These are phyloP conservation scores for Monosporozyma yasuniensis DNA, from an alignment of 805 yeast genomes.

Conservation along the genomic window DNA sequence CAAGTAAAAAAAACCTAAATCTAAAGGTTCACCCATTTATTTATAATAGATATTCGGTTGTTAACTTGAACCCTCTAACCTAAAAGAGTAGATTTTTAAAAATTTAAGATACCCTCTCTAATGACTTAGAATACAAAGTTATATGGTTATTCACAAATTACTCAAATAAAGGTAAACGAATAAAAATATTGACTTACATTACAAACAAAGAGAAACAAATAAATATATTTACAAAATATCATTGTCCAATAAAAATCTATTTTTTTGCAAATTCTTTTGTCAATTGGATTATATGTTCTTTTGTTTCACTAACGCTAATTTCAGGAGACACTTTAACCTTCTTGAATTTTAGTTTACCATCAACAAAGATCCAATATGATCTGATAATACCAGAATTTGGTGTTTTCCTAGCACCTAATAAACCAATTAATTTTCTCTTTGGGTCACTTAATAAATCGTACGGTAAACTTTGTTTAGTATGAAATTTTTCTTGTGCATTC, in stretches of 20 bases:
- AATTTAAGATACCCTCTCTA: background rate
- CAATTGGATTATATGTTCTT: conserved; percentile 43
- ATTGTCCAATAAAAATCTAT: too few relatives aligned
- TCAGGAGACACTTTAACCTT: conserved; percentile 42
- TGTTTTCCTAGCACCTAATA: conserved; percentile 74
- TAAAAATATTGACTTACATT: background rate
- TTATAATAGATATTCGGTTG: too few relatives aligned
- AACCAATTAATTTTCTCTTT: conserved; percentile 51
- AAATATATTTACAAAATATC: background rate
- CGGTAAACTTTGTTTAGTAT: conserved; percentile 61
- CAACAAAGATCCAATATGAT: conserved; percentile 85
- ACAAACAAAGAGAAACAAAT: background rate
- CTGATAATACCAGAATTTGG: conserved; percentile 66
- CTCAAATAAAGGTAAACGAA: background rate
- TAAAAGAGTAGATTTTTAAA: background rate
- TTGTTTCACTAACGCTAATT: conserved; percentile 50
- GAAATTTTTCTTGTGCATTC: conserved; percentile 66
- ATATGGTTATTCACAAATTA: background rate
- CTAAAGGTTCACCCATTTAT: too few relatives aligned
- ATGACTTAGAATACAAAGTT: background rate
- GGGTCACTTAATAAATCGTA: conserved; percentile 77
- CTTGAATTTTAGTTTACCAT: conserved; percentile 51
- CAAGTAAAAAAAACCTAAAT: background rate
- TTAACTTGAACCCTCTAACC: too few relatives aligned
- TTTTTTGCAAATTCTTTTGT: conserved; percentile 6